Conservation (phyloP, 1,284 basidiomycete genomes). For the Anthracocystis walkeri region DNA sequence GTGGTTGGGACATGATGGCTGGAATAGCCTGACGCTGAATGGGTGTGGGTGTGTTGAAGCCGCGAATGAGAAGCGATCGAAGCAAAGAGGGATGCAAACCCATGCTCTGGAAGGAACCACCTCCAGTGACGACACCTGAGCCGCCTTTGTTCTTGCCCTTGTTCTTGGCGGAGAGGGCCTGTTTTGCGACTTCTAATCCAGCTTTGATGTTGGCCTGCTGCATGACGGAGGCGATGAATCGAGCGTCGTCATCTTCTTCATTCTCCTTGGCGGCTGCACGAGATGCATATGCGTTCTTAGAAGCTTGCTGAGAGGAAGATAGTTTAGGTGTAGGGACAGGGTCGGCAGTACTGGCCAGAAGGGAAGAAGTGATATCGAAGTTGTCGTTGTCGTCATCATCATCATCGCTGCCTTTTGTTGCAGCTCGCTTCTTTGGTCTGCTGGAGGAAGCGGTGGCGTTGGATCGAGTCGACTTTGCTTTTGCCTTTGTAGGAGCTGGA, state of each 20-base stretch:
- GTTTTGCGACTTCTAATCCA: constrained; percentile 62
- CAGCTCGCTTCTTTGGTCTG: constrained; percentile 18
- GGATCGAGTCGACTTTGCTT: constrained; percentile 12
- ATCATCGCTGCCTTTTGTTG: constrained; percentile 10
- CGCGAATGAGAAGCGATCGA: constrained; percentile 87
- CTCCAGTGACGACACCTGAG: constrained; percentile 61
- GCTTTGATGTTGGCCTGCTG: constrained; percentile 66
- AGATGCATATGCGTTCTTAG: constrained; percentile 17
- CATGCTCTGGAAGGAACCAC: constrained; percentile 69
- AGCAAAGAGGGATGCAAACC: constrained; percentile 82
- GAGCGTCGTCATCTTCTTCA: constrained; percentile 62
- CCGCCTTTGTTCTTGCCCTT: constrained; percentile 62
- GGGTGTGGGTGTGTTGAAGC: constrained; percentile 93
- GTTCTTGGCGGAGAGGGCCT: constrained; percentile 46
- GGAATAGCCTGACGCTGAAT: constrained; percentile 94
- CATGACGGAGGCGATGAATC: constrained; percentile 65
- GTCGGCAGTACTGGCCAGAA: constrained; percentile 19
- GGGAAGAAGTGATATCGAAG: constrained; percentile 45
- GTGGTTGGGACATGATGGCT: constrained; percentile 83
- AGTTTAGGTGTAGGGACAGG: constrained; percentile 12
- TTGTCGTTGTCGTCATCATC: constrained; percentile 30
- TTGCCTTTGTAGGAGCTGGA: constrained; percentile 18
- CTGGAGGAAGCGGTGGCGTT: constrained; percentile 37
- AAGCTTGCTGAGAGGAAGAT: constrained; percentile 15
- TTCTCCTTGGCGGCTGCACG: constrained; percentile 32